Base-by-base conservation (phyloP, 2,329 filamentous ascomycete species). In the Sclerotinia trifoliorum region DNA sequence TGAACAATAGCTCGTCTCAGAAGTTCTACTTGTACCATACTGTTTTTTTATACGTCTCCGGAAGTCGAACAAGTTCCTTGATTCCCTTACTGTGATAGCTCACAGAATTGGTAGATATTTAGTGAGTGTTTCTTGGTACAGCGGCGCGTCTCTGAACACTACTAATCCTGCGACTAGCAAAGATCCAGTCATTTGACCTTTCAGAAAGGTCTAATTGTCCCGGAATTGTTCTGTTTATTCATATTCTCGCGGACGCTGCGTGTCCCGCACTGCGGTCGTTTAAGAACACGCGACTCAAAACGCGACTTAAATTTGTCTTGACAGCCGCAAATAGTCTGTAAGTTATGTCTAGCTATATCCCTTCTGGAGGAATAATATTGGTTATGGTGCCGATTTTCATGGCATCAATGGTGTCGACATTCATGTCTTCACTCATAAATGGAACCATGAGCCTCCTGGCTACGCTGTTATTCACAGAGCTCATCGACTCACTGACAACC, bases 241-340 rank as follows among this genome's bases (percentile, higher is more conserved):
- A 73, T 73, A 73, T 72, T 69, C 57, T 26, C 44, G 52, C 55
- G 62, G 61, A 55, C 49, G 64, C 70, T 71, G 67, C 66, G 69
- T 70, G 68, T 62, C n/a, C 61, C 68, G 65, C 58, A 64, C 32
- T 56, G 19, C 61, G 56, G n/a, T 42, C 44, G 11, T 39, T 29
- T 39, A 42, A 35, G 29, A 44, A 44, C 52, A 70, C 73, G 70
- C 71, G 71, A 72, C 70, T 73, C 69, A 70, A 49, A 60, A 70
- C 68, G 68, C 70, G 68, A 70, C 68, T 72, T 65, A 68, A 51
- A 29, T 46, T 26, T 66, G 69, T 69, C 66, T 71, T 68, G 71
- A 71, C 68, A 74, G 35, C 70, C 65, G 52, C 66, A 46, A 64
- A 66, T 70, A 65, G 65, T 67, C 61, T 67, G 74, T 74, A 70